phyloP scores from a whole-genome alignment of 306 rosid species.

The Acacia crassicarpa region DNA sequence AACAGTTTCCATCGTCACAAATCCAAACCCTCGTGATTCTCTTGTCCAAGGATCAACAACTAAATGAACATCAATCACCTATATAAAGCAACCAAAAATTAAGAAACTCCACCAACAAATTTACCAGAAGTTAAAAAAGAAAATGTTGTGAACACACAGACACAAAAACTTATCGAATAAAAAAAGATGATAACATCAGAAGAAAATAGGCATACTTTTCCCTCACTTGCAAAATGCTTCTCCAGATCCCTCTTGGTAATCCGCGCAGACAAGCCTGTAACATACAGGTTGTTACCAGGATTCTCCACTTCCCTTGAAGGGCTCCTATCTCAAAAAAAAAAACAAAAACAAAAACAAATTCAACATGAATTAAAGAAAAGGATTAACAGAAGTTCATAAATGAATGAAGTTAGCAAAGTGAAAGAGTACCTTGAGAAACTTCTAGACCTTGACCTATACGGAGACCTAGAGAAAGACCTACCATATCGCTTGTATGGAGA shows the following conservation, averaged over 20 bases:
- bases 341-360: too few species aligned
- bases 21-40: slow-evolving; percentile 95
- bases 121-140: neutral
- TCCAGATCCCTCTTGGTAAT: slow-evolving; percentile 82
- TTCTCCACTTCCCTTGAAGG: slow-evolving; percentile 66
- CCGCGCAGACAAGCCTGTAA: slow-evolving; percentile 94
- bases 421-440: slow-evolving; percentile 62
- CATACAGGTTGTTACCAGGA: slow-evolving; percentile 95
- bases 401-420: neutral
- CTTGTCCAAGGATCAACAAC: slow-evolving; percentile 95
- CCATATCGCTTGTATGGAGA: slow-evolving; percentile 39
- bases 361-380: neutral
- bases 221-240: slow-evolving; percentile 81
- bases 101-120: neutral
- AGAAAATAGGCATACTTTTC: slow-evolving; percentile 50
- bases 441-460: slow-evolving; percentile 59
- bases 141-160: neutral
- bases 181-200: neutral
- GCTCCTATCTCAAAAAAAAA: slow-evolving; percentile 58
- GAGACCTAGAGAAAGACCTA: slow-evolving; percentile 70
- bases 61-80: slow-evolving; percentile 88
- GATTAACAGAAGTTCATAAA: neutral
- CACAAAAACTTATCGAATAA: neutral
- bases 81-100: neutral
- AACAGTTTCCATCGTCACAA: slow-evolving; percentile 70